Evolutionary conservation across 2,329 filamentous ascomycete genomes (phyloP), one percentile per base, ranked within the genome.

Genomic region (Phyllosticta ampelicida): DNA sequence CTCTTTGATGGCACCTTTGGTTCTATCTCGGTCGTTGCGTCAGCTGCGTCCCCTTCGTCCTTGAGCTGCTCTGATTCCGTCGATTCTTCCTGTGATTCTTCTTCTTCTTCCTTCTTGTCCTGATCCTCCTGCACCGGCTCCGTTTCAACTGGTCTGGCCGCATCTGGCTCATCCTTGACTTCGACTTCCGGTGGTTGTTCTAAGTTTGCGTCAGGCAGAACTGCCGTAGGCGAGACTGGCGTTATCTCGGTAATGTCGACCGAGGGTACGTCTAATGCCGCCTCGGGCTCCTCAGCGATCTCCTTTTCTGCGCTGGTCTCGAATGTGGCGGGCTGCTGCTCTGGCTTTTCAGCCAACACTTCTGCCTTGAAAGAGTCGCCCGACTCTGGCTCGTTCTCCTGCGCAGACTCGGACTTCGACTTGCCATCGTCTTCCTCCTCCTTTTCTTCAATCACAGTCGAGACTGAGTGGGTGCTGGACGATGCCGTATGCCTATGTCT

Each of bases 401-500:
- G 65, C 6, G 61, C 16, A n/a, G 64, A 59, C 53, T 67, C 62
- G 51, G 63, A 59, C 51, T 64, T 58, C 26, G 57, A 49, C 16
- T 60, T 61, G 44, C 62, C 58, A 44, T 62, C 56, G 26, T 73
- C 72, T 44, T 87, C 83, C 61, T 95, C 90, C 65, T 95, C 90
- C 58, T 88, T 85, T 54, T 89, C 84, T 69, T 95, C 90, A 36
- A 89, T 80, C 13, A 95, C 90, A 0, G 89, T 94, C 1, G 85
- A 84, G 19, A 96, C 87, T 4, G 86, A 81, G 3, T 63, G 73
- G 56, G 86, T 89, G 53, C 88, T 86, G 13, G 87, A 86, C 13
- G 88, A 92, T 21, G 88, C 87, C 62, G 86, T 91, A 70, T 89
- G 87, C 65, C 89, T 86, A 70, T 96, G 90, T 62, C 90, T 81